These are phyloP conservation scores for Stephania cephalantha DNA, from an alignment of 164 flowering plant species.

Conservation along the genomic window DNA sequence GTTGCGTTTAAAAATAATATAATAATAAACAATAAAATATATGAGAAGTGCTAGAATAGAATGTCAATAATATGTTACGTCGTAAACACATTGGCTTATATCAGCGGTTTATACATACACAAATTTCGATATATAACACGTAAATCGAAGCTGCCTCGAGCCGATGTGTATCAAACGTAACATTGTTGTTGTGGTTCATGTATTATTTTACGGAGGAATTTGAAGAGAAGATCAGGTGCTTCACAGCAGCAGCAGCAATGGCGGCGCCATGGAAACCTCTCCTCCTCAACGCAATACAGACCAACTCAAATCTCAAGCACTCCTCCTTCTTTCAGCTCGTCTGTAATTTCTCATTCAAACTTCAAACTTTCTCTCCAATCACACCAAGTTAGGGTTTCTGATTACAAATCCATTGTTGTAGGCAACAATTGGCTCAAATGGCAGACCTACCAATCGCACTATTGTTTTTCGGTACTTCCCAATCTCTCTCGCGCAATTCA, in stretches of 20 bases:
- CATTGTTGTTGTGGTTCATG: no score
- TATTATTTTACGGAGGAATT: no score
- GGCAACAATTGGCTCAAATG: constrained; percentile 70
- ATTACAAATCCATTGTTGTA: constrained; percentile 22
- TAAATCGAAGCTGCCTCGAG: no score
- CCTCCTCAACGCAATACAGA: constrained; percentile 49
- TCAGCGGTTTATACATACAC: no score
- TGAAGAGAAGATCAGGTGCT: no score
- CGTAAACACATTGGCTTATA: no score
- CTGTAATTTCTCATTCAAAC: background rate
- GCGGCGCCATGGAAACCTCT: constrained; percentile 83
- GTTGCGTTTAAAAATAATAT: no score
- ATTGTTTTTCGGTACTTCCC: constrained; percentile 71
- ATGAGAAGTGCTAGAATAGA: no score
- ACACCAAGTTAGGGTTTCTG: background rate
- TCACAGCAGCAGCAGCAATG: constrained; percentile 4
- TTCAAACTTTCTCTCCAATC: background rate
- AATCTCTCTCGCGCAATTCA: constrained; percentile 6
- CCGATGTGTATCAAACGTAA: no score
- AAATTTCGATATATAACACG: no score
- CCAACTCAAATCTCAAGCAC: constrained; percentile 60
- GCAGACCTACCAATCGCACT: constrained; percentile 84
- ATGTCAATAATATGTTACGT: no score
- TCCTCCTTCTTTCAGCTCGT: constrained; percentile 70
- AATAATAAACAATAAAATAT: no score